phyloP scores from a whole-genome alignment of 306 rosid genomes.

The Datisca glomerata region DNA sequence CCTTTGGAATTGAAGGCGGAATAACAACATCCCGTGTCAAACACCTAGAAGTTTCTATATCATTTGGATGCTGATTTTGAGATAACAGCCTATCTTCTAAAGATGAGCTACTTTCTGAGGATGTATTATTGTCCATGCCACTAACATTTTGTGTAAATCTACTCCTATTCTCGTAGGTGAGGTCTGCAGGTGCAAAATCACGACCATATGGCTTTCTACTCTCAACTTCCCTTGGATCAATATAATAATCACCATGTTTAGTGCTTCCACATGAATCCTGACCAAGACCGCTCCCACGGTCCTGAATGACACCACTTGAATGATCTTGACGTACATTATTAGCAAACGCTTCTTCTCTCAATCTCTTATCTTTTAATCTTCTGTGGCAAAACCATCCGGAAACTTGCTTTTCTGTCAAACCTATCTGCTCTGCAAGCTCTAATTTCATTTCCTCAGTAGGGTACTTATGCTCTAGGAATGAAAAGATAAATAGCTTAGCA shows the following conservation, averaged over 20 bases:
- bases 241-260: constrained; percentile 62
- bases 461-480: constrained; percentile 68
- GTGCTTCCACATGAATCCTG: constrained; percentile 99
- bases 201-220: constrained; percentile 57
- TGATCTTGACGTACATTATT: constrained; percentile 80
- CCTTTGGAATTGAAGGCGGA: constrained; percentile 49
- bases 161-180: constrained; percentile 33
- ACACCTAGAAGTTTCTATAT: constrained; percentile 53
- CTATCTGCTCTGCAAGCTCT: constrained; percentile 58
- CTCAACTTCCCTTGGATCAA: constrained; percentile 92
- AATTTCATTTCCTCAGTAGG: constrained; percentile 83
- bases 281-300: constrained; percentile 87
- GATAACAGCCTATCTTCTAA: constrained; percentile 47
- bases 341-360: constrained; percentile 46
- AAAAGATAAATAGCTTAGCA: constrained; percentile 7
- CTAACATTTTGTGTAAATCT: constrained; percentile 36
- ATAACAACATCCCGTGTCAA: constrained; percentile 34
- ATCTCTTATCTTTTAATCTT: constrained; percentile 82
- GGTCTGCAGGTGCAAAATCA: constrained; percentile 39
- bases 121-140: constrained; percentile 58
- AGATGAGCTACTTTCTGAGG: constrained; percentile 87
- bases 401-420: constrained; percentile 83
- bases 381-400: constrained; percentile 99
- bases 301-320: constrained; percentile 80
- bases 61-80: constrained; percentile 56